Evolutionary conservation across 2,329 filamentous ascomycete species (phyloP).

Genomic region (Myriosclerotinia duriaeana): DNA sequence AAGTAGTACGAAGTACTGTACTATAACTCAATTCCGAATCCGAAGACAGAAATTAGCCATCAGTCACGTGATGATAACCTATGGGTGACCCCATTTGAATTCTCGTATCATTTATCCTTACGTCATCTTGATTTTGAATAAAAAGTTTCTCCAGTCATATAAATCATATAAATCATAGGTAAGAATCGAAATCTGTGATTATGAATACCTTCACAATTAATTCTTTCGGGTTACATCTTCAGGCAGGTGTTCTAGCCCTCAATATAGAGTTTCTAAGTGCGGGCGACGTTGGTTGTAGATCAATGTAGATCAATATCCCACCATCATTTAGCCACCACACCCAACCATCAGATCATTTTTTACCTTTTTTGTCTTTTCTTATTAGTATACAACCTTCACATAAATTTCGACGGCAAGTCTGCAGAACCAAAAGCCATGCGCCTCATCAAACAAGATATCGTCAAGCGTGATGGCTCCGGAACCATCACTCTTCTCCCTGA

Average conservation of each 20-base stretch:
- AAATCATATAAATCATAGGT: too few relatives aligned
- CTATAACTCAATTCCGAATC: conserved; percentile 11
- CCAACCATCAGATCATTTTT: not conserved
- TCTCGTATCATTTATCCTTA: not conserved
- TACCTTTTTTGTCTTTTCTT: not conserved
- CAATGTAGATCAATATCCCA: not conserved
- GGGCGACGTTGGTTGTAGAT: not conserved
- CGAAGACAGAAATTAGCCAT: not conserved
- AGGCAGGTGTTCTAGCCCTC: not conserved
- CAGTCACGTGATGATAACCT: not conserved
- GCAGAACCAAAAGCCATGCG: conserved; percentile 52
- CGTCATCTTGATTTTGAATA: not conserved
- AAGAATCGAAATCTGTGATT: not conserved
- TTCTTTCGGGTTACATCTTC: not conserved
- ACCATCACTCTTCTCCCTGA: conserved; percentile 66
- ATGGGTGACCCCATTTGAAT: too few relatives aligned
- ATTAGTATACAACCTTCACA: not conserved
- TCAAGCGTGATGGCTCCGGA: conserved; percentile 66
- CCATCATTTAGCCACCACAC: not conserved
- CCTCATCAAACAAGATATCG: conserved; percentile 65
- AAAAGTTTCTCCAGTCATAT: not conserved
- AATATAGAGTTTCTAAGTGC: not conserved
- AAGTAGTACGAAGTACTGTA: too few relatives aligned
- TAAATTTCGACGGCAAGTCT: not conserved
- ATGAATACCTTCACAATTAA: not conserved